Base-by-base conservation (phyloP, 768 basidiomycete genomes). In the Tubosaeta brunneosetosa region DNA sequence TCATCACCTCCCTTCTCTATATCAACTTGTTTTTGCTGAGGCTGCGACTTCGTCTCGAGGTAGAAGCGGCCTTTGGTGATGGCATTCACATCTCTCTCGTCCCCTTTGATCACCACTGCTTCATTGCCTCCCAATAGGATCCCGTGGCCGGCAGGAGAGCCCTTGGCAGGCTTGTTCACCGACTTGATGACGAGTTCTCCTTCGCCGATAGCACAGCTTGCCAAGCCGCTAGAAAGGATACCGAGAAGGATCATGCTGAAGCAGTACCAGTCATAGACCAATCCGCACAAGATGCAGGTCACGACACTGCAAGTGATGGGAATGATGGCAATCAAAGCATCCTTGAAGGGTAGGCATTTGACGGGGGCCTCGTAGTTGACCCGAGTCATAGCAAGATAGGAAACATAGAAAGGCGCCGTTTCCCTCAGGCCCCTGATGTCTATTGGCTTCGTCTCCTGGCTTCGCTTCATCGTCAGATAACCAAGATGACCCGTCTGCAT, bases 231-330 rank as follows among this genome's bases (percentile, higher is more conserved):
- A 49, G 64, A 58, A 22, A 73, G 4, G 44, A 71, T 66, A 2
- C 72, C 69, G 16, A 69, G 38, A 2, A 71, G 47, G 44, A 72
- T 72, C 60, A 71, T 60, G 29, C 59, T 55, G 43, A 67, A 67
- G 38, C 61, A 56, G 37, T 38, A 66, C 71, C 71, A 70, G 36
- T 72, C 72, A 7, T 16, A 1, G 42, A 52, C 45, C 13, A 62
- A 0, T 3, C 51, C 69, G 43, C 63, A 70, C 38, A 55, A 36
- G 37, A 59, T 10, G 47, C 71, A 69, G 25, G 64, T 51, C 17
- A 17, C 50, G 31, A 60, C 1, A 52, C 70, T 73, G 26, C 49
- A 26, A 2, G 22, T 17, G 31, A 70, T 70, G 2, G 66, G 66
- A 11, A 69, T 45, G 32, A 53, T 5, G 6, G 58, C 64, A 14